These are phyloP conservation scores for Colletotrichum sp. DNA, from an alignment of 2,329 filamentous ascomycete species.

Conservation along the genomic window DNA sequence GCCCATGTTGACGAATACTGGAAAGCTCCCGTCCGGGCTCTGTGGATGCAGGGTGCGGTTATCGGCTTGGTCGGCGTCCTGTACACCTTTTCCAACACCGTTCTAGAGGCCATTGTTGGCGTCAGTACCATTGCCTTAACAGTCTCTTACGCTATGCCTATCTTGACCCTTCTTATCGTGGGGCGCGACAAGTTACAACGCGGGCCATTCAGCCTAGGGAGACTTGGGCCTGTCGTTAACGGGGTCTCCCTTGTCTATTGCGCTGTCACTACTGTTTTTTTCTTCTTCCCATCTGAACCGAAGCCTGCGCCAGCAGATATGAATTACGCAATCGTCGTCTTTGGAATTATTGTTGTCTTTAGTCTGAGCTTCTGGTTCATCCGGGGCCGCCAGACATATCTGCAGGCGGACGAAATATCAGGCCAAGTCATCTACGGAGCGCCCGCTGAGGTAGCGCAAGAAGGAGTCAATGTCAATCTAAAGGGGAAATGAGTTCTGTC, in stretches of 20 bases:
- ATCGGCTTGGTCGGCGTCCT: conserved; percentile 54
- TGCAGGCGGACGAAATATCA: not conserved
- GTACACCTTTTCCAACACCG: conserved; percentile 58
- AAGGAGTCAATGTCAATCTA: not conserved
- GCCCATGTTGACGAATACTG: conserved; percentile 48
- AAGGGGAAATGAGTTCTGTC: not conserved
- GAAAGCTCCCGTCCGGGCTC: conserved; percentile 56
- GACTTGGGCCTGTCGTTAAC: conserved; percentile 36
- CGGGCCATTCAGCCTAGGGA: not conserved
- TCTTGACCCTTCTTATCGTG: not conserved
- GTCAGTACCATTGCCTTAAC: conserved; percentile 63
- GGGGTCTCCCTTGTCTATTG: conserved; percentile 57
- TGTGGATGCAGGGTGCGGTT: conserved; percentile 55
- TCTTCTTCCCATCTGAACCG: conserved; percentile 55
- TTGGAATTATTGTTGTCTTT: conserved; percentile 58
- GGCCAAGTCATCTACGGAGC: not conserved
- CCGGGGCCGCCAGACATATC: conserved; percentile 44
- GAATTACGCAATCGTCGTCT: conserved; percentile 63
- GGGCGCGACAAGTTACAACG: not conserved
- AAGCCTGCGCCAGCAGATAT: conserved; percentile 52
- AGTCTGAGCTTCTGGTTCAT: conserved; percentile 55
- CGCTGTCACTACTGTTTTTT: conserved; percentile 56
- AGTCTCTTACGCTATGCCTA: conserved; percentile 44
- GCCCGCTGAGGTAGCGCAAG: not conserved
- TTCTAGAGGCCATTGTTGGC: conserved; percentile 57